These are phyloP conservation scores for Coccinonectria pachysandricola DNA, from an alignment of 2,329 filamentous ascomycete species.

Conservation along the genomic window DNA sequence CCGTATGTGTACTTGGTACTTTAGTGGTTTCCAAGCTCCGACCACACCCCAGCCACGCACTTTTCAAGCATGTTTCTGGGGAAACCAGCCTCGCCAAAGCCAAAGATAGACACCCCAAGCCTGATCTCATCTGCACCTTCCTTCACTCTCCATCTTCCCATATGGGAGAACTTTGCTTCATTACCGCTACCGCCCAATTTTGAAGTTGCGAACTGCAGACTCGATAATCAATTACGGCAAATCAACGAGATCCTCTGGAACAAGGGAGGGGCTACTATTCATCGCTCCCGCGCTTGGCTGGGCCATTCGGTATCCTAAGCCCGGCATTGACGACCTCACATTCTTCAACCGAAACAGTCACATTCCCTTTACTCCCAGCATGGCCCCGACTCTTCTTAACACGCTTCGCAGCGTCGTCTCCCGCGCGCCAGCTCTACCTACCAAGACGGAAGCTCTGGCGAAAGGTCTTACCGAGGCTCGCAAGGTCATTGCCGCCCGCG, in stretches of 20 bases:
- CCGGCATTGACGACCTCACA: conserved; percentile 8
- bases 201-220: too few relatives aligned
- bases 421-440: conserved; percentile 8
- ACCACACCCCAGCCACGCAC: conserved; percentile 17
- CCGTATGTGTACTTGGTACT: too few relatives aligned
- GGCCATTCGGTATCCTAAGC: conserved; percentile 18
- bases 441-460: conserved; percentile 15
- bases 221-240: too few relatives aligned
- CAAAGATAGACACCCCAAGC: conserved; percentile 7
- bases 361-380: conserved; percentile 13
- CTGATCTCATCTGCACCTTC: conserved; percentile 3
- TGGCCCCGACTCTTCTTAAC: conserved; percentile 32
- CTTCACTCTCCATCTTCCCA: not conserved
- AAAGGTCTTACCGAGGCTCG: conserved; percentile 33
- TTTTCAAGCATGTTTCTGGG: conserved; percentile 19
- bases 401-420: conserved; percentile 22
- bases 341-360: conserved; percentile 9
- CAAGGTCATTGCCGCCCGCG: conserved; percentile 32
- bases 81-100: conserved; percentile 13
- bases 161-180: too few relatives aligned
- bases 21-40: conserved; percentile 1
- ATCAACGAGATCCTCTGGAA: too few relatives aligned
- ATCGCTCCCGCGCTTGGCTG: conserved; percentile 15
- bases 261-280: conserved; percentile 6
- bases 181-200: conserved; percentile 1